Evolutionary conservation across 169 alveolate genomes (phyloP).

Genomic region (Ichthyophthirius multifiliis): DNA sequence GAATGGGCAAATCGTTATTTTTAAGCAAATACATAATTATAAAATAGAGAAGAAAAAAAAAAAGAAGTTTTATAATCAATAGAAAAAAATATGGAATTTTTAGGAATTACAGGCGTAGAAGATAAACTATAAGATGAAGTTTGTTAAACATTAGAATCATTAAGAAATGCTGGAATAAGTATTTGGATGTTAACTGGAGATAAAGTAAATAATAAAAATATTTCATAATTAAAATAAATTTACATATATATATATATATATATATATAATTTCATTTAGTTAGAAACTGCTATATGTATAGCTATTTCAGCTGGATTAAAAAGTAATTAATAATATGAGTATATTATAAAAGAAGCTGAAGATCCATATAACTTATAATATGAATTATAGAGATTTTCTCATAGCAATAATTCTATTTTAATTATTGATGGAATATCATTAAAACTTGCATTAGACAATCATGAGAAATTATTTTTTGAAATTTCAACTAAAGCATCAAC

Average conservation of each 20-base stretch:
- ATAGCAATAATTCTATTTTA: constrained; percentile 42
- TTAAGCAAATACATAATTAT: constrained; percentile 49
- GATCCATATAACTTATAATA: constrained; percentile 26
- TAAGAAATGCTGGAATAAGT: constrained; percentile 96
- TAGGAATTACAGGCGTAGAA: constrained; percentile 97
- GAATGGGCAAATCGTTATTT: constrained; percentile 43
- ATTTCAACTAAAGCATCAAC: constrained; percentile 86
- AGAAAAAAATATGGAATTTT: constrained; percentile 87
- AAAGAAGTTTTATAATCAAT: constrained; percentile 50
- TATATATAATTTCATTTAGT: too few relatives aligned
- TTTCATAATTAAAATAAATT: too few relatives aligned
- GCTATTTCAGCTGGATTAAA: constrained; percentile 96
- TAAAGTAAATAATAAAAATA: constrained; percentile 60
- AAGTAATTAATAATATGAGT: constrained; percentile 26
- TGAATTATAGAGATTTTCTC: constrained; percentile 30
- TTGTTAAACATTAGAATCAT: constrained; percentile 90
- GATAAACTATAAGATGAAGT: constrained; percentile 96
- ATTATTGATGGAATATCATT: constrained; percentile 90
- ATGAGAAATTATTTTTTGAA: constrained; percentile 79
- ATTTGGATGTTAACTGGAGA: constrained; percentile 99
- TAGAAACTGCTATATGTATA: constrained; percentile 98
- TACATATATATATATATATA: too few relatives aligned
- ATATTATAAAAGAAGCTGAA: not conserved
- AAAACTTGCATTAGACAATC: constrained; percentile 64
- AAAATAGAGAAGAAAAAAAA: constrained; percentile 57